phyloP scores from a whole-genome alignment of 257 asterid genomes.

The Scutellaria minor region DNA sequence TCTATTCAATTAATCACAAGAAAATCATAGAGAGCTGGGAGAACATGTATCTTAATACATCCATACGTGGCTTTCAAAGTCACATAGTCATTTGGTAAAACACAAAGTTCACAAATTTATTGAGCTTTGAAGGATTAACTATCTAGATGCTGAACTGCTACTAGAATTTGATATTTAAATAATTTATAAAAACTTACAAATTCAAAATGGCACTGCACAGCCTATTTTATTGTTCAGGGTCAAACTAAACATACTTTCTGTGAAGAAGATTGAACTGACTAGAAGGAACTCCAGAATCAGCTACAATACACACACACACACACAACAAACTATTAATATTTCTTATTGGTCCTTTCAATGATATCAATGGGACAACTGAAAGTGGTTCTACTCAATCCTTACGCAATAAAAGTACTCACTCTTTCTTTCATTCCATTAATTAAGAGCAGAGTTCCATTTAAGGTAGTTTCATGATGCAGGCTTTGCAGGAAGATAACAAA shows the following conservation, averaged over 20 bases:
- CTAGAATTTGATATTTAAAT: constrained; percentile 1
- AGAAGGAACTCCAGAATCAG: constrained; percentile 17
- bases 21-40: neutral
- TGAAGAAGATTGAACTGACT: constrained; percentile 16
- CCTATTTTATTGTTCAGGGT: neutral
- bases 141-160: neutral
- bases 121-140: constrained; percentile 7
- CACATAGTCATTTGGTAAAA: neutral
- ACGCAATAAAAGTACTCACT: constrained; percentile 12
- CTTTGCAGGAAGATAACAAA: neutral
- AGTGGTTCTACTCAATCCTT: constrained; percentile 14
- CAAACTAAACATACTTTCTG: neutral
- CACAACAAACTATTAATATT: neutral
- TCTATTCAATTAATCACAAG: constrained; percentile 12
- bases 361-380: constrained; percentile 9
- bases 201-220: neutral
- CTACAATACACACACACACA: neutral
- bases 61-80: constrained; percentile 8
- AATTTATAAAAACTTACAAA: neutral
- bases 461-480: neutral
- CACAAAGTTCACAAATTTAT: neutral
- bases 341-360: neutral
- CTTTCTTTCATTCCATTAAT: constrained; percentile 1
- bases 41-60: neutral
- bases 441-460: neutral